These are phyloP conservation scores for Metschnikowia reukaufii DNA, from an alignment of 805 yeast species.

Conservation along the genomic window DNA sequence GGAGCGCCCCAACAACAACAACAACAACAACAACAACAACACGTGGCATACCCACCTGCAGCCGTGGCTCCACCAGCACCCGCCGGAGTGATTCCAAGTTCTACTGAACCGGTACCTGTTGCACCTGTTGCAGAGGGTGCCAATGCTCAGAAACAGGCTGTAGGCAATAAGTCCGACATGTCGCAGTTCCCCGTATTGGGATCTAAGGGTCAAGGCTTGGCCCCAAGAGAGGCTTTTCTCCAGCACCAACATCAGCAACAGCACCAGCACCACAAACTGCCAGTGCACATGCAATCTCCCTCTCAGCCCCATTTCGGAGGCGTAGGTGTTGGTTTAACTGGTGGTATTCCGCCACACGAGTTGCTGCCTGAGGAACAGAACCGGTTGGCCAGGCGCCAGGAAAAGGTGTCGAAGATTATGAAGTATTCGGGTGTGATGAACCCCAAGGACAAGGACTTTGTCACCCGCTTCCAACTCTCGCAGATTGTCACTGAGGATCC, in stretches of 20 bases:
- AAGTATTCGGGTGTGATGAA: constrained; percentile 93
- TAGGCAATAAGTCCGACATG: constrained; percentile 32
- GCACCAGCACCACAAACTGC: neutral
- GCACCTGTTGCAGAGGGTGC: constrained; percentile 1
- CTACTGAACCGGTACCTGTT: constrained; percentile 16
- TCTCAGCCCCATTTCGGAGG: constrained; percentile 2
- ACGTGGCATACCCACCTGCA: constrained; percentile 16
- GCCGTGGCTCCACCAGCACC: constrained; percentile 18
- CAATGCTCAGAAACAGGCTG: neutral
- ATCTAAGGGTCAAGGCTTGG: constrained; percentile 32
- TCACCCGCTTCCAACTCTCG: constrained; percentile 89
- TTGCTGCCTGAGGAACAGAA: constrained; percentile 69
- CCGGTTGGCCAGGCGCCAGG: constrained; percentile 64
- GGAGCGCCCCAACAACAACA: no score
- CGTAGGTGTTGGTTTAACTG: neutral
- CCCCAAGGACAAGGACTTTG: constrained; percentile 94
- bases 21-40: constrained; percentile 17
- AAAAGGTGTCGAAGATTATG: constrained; percentile 71
- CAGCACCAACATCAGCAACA: neutral
- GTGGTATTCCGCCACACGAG: neutral
- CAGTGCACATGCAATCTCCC: neutral
- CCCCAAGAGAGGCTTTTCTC: constrained; percentile 13
- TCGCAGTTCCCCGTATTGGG: constrained; percentile 60
- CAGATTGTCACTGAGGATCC: constrained; percentile 98
- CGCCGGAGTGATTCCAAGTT: no score